Base-by-base conservation (phyloP, 2,329 filamentous ascomycete species). In the Rhinocladiella mackenziei region DNA sequence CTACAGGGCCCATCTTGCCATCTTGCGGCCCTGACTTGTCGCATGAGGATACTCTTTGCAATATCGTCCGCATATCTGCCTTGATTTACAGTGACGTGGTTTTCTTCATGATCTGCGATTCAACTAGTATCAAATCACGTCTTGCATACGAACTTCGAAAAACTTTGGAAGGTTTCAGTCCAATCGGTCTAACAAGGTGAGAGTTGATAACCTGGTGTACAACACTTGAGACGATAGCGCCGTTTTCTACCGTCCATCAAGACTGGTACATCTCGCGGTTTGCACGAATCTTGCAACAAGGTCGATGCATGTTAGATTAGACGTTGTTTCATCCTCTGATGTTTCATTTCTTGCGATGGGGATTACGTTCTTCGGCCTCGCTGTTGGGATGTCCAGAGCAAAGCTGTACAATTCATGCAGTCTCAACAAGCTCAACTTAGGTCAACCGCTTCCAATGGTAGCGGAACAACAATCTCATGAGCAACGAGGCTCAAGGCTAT, bases 31-130 rank as follows among this genome's bases (percentile, higher is more conserved):
- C 33, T 9, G 10, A 33, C 4, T 32, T 32, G 7, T 30, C 23
- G n/a, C 32, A 29, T 18, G 40, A 43, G 13, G 40, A 36, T 23
- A 29, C 23, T 11, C 9, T 43, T 17, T 43, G 29, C 18, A 30
- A 43, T 10, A 36, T 36, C 11, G 40, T 36, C 2, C 40, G 40
- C 5, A 31, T 43, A 14, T 31, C 40, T 22, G 31, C 40, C 7
- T 20, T 43, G 31, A 43, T 43, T 4, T 43, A 43, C 31, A 43
- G 40, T n/a, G 40, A 43, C 32, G 17, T 43, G 3, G 40, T 43
- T 5, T 17, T 43, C n/a, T 43, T 43, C 15, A 31, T 32, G 20
- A 15, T 43, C 1, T 28, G 31, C 19, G 40, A 43, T 17, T 35
- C 40, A 9, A 22, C 25, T 14, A 30, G 25, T 14, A 13, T 37